phyloP scores from a whole-genome alignment of 495 filamentous ascomycete genomes.

The Tetracladium setigerum region DNA sequence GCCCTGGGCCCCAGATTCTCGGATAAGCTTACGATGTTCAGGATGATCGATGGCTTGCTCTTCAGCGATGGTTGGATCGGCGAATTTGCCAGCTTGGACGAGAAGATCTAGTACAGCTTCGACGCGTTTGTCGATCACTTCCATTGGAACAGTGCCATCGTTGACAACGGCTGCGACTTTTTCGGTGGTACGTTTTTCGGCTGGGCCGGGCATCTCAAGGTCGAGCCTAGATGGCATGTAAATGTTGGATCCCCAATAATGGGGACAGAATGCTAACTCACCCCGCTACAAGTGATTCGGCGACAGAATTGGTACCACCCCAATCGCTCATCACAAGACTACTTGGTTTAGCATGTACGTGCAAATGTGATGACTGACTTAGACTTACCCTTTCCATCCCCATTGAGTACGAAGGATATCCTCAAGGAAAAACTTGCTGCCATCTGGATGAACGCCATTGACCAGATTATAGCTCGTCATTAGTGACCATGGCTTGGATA shows the following conservation, averaged over 20 bases:
- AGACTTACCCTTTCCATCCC: constrained; percentile 49
- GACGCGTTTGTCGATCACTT: constrained; percentile 40
- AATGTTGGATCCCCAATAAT: no score
- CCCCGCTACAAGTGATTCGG: constrained; percentile 44
- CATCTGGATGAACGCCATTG: constrained; percentile 47
- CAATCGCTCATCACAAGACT: constrained; percentile 47
- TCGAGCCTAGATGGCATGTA: no score
- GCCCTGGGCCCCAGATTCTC: constrained; percentile 43
- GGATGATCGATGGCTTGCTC: constrained; percentile 23
- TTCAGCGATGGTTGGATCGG: constrained; percentile 22
- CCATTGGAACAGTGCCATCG: constrained; percentile 35
- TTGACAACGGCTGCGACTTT: constrained; percentile 36
- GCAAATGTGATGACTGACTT: no score
- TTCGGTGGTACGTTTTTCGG: constrained; percentile 34
- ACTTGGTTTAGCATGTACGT: no score
- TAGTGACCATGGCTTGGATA: constrained; percentile 52
- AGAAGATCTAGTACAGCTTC: constrained; percentile 40
- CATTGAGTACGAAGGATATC: constrained; percentile 51
- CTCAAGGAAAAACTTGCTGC: constrained; percentile 43
- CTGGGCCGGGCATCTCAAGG: constrained; percentile 53
- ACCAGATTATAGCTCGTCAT: constrained; percentile 63
- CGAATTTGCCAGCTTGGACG: constrained; percentile 18
- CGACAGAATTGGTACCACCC: constrained; percentile 44
- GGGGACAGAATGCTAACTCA: no score
- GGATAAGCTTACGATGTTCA: constrained; percentile 34